A percentile compares a stretch with the other conserved stretches of the same genome.
Conservation (phyloP, 495 filamentous ascomycete genomes). For the Lasiosphaeriaceae sp. region DNA sequence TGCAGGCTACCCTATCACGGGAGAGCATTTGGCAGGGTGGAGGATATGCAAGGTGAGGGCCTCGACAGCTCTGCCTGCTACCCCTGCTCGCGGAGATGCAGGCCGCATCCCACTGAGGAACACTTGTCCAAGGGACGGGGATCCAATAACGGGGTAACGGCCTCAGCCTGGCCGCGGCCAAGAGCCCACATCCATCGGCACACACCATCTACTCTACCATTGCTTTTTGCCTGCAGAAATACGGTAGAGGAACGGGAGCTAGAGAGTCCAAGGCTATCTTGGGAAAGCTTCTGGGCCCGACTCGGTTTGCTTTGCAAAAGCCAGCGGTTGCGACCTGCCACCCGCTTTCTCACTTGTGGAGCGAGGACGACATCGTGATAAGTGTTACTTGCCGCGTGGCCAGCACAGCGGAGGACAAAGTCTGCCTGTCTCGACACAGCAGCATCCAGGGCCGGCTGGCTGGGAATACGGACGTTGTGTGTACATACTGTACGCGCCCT, state of each 20-base stretch:
- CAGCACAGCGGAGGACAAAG: no score
- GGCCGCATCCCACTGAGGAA: constrained; percentile 6
- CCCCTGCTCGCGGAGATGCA: constrained; percentile 8
- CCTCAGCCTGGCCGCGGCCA: constrained; percentile 9
- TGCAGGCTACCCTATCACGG: neutral
- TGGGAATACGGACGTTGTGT: no score
- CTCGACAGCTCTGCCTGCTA: constrained; percentile 4
- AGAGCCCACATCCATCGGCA: neutral
- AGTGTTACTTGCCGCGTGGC: neutral
- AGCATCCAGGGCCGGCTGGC: no score
- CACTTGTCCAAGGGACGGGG: constrained; percentile 13
- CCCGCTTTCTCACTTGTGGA: neutral
- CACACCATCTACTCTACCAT: constrained; percentile 1
- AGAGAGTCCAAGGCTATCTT: neutral
- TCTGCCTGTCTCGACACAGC: no score
- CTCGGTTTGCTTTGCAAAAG: no score
- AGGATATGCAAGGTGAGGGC: neutral
- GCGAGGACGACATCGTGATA: neutral
- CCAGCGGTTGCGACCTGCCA: no score
- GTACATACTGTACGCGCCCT: no score
- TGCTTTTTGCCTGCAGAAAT: neutral
- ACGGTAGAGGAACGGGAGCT: neutral
- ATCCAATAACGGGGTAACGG: constrained; percentile 12
- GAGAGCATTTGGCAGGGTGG: constrained; percentile 4
- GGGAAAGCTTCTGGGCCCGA: no score